Percentiles rank a stretch among this genome's conserved stretches.
These are phyloP conservation scores for Magnusiomyces suaveolens DNA, from an alignment of 1,139 yeast genomes.

Conservation along the genomic window DNA sequence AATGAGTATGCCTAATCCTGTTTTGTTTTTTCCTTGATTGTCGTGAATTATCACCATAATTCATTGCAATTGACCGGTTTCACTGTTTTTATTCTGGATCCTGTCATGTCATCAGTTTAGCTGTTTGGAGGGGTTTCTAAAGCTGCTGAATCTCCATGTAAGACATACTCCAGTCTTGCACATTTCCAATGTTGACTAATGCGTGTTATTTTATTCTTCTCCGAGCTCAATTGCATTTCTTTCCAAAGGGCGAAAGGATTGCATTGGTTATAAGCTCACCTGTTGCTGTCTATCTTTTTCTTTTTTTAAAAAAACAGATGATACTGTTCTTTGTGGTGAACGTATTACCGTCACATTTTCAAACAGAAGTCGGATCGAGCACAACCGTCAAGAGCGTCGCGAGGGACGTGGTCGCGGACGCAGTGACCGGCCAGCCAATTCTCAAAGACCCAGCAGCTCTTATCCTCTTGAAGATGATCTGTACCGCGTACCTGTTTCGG, in stretches of 20 bases:
- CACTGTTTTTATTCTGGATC: neutral
- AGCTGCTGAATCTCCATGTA: neutral
- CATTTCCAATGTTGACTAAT: neutral
- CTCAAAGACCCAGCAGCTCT: slow-evolving; percentile 17
- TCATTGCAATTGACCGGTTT: too few relatives aligned
- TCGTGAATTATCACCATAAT: neutral
- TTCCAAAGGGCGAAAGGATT: neutral
- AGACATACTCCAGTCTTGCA: neutral
- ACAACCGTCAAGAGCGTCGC: neutral
- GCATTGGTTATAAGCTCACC: neutral
- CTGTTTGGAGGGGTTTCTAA: neutral
- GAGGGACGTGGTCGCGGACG: slow-evolving; percentile 16
- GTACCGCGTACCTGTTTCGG: slow-evolving; percentile 22
- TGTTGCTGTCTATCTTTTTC: slow-evolving; percentile 5
- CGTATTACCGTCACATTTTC: slow-evolving; percentile 28
- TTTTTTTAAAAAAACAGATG: slow-evolving; percentile 17
- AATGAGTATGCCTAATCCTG: slow-evolving; percentile 1
- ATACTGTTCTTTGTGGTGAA: slow-evolving; percentile 26
- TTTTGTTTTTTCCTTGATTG: neutral
- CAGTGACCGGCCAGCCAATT: slow-evolving; percentile 14
- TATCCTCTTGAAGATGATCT: slow-evolving; percentile 17
- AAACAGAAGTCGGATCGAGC: slow-evolving; percentile 12
- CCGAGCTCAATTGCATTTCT: neutral
- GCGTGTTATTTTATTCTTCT: slow-evolving; percentile 5
- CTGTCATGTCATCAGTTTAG: neutral